Conservation (phyloP, 78 protist species). For the Acrasis kona region DNA sequence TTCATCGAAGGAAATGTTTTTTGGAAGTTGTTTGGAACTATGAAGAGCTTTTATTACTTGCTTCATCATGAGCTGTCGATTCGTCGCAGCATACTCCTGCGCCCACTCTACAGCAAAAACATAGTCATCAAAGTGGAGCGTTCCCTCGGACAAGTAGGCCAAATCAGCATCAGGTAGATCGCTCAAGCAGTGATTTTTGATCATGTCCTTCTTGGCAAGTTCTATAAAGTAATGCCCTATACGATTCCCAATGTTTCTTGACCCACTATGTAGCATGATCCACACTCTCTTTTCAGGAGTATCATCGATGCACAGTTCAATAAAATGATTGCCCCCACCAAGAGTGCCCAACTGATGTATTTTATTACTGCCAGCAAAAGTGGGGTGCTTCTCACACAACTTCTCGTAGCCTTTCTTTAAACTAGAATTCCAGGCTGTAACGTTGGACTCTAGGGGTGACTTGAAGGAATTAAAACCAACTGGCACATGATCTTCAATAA, state of each 20-base stretch:
- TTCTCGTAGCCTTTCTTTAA: background rate
- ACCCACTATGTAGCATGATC: conserved; percentile 44
- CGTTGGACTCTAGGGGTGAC: background rate
- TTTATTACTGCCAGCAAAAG: conserved; percentile 1
- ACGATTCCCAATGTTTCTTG: conserved; percentile 23
- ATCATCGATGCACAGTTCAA: conserved; percentile 31
- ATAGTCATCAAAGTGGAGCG: conserved; percentile 16
- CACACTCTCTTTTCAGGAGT: conserved; percentile 16
- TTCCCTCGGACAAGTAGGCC: conserved; percentile 19
- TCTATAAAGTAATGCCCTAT: conserved; percentile 21
- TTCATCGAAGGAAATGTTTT: background rate
- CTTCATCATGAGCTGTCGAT: conserved; percentile 25
- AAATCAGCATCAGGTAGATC: conserved; percentile 20
- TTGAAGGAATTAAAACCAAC: conserved; percentile 1
- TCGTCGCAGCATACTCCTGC: conserved; percentile 18
- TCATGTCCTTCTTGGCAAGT: conserved; percentile 25
- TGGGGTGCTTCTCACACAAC: conserved; percentile 4
- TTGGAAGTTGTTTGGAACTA: background rate
- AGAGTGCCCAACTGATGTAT: conserved; percentile 26
- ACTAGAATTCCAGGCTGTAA: background rate
- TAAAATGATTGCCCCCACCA: conserved; percentile 35
- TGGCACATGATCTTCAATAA: conserved; percentile 16
- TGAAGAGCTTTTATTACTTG: background rate
- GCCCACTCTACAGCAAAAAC: conserved; percentile 19
- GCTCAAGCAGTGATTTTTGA: background rate